A percentile compares a stretch with the other conserved stretches of the same genome.
Conservation (phyloP, 2,329 filamentous ascomycete genomes). For the Purpureocillium takamizusanense region DNA sequence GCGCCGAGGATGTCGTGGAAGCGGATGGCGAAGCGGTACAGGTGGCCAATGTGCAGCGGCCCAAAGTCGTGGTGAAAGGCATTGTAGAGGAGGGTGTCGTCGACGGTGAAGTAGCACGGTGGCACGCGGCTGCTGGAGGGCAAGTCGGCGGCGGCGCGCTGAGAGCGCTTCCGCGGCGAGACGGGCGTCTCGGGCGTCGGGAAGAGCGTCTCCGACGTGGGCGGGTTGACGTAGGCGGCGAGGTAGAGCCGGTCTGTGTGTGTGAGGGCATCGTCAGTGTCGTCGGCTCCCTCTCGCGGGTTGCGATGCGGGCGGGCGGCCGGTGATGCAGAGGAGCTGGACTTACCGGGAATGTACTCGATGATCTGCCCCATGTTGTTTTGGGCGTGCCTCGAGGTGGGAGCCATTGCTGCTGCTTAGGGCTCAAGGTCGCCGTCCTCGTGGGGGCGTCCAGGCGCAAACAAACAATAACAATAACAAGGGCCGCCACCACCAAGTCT, state of each 20-base stretch:
- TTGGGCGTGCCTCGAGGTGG: slow-evolving; percentile 37
- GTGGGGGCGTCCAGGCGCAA: too few species aligned
- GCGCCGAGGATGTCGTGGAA: slow-evolving; percentile 93
- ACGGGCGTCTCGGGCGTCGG: slow-evolving; percentile 70
- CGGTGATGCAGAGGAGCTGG: slow-evolving; percentile 2
- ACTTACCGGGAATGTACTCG: slow-evolving; percentile 88
- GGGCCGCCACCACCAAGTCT: too few species aligned
- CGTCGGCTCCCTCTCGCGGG: neutral
- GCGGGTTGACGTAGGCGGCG: slow-evolving; percentile 78
- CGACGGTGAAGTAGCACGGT: slow-evolving; percentile 92
- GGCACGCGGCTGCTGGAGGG: slow-evolving; percentile 28
- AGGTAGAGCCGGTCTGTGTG: slow-evolving; percentile 81
- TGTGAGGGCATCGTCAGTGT: slow-evolving; percentile 13
- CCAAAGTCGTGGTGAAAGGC: slow-evolving; percentile 98
- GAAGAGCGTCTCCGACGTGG: slow-evolving; percentile 74
- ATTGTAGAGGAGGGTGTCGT: slow-evolving; percentile 90
- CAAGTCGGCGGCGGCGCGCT: slow-evolving; percentile 53
- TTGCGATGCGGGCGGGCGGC: neutral
- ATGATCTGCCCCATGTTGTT: slow-evolving; percentile 81
- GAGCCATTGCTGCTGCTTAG: slow-evolving; percentile 42
- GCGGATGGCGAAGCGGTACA: slow-evolving; percentile 92
- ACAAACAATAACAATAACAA: too few species aligned
- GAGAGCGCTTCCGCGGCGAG: slow-evolving; percentile 28
- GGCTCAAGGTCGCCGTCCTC: too few species aligned
- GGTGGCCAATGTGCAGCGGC: slow-evolving; percentile 90